Evolutionary conservation across 2,329 filamentous ascomycete genomes (phyloP).

Genomic region (Furcasterigmium furcatum): DNA sequence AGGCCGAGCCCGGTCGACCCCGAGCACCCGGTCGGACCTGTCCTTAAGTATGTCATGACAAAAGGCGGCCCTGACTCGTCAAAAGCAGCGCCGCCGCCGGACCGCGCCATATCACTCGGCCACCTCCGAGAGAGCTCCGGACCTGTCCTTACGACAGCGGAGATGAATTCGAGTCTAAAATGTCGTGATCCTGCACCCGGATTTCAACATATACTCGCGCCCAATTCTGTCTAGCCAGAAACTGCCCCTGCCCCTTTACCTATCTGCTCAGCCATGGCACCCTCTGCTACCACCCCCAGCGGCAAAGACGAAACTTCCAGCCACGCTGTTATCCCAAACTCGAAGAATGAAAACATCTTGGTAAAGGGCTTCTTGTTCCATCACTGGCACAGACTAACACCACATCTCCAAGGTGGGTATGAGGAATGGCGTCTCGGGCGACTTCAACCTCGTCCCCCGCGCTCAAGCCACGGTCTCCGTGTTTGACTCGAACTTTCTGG

Average conservation of each 20-base stretch:
- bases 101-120: no score
- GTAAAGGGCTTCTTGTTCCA: constrained; percentile 2
- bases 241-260: no score
- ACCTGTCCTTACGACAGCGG: no score
- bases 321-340: constrained; percentile 17
- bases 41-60: no score
- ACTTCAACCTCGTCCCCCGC: constrained; percentile 17
- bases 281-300: background rate
- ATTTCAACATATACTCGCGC: no score
- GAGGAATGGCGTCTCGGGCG: constrained; percentile 18
- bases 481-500: constrained; percentile 22
- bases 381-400: background rate
- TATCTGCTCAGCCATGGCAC: background rate
- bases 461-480: constrained; percentile 19
- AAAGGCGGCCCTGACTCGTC: no score
- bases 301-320: constrained; percentile 10
- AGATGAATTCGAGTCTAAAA: no score
- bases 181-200: no score
- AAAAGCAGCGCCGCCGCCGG: no score
- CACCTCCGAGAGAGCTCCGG: no score
- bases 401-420: constrained; percentile 16
- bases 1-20: background rate
- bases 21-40: no score
- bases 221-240: no score
- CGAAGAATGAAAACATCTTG: constrained; percentile 17